These are phyloP conservation scores for Alternaria infectoria DNA, from an alignment of 2,329 filamentous ascomycete genomes.

Conservation along the genomic window DNA sequence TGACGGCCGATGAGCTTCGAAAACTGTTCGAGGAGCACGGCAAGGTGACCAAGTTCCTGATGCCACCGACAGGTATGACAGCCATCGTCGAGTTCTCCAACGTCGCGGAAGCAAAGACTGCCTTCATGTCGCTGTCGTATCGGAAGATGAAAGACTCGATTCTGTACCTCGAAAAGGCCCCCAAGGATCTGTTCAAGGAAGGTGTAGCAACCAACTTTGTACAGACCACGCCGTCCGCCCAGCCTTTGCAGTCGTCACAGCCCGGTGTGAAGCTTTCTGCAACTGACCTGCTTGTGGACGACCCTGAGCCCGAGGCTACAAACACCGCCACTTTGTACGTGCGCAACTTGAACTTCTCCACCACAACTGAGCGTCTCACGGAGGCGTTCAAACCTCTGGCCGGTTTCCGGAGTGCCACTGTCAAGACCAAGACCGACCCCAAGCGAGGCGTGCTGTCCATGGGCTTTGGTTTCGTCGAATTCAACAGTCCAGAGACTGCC, in stretches of 20 bases:
- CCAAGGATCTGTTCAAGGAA: conserved; percentile 74
- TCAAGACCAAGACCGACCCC: conserved; percentile 93
- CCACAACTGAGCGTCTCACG: conserved; percentile 75
- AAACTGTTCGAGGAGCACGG: conserved; percentile 87
- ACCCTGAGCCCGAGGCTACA: conserved; percentile 58
- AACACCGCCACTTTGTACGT: conserved; percentile 88
- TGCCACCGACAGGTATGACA: conserved; percentile 92
- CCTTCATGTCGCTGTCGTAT: conserved; percentile 86
- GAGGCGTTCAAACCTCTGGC: conserved; percentile 81
- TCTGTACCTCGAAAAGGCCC: conserved; percentile 91
- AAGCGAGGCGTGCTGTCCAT: conserved; percentile 92
- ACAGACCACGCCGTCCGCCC: conserved; percentile 34
- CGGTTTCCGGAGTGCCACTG: conserved; percentile 85
- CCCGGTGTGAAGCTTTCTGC: conserved; percentile 65
- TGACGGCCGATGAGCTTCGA: conserved; percentile 77
- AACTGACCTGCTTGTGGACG: conserved; percentile 70
- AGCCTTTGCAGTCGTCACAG: conserved; percentile 19
- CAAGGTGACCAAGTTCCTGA: conserved; percentile 78
- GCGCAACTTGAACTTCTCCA: conserved; percentile 91
- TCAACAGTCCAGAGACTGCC: conserved; percentile 77
- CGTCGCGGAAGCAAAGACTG: conserved; percentile 77
- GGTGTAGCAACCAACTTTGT: conserved; percentile 38
- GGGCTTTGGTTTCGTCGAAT: conserved; percentile 93
- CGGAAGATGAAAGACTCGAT: conserved; percentile 89
- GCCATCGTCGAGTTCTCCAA: conserved; percentile 90